phyloP scores from a whole-genome alignment of 768 basidiomycete species.

The Amanita polypyramis region DNA sequence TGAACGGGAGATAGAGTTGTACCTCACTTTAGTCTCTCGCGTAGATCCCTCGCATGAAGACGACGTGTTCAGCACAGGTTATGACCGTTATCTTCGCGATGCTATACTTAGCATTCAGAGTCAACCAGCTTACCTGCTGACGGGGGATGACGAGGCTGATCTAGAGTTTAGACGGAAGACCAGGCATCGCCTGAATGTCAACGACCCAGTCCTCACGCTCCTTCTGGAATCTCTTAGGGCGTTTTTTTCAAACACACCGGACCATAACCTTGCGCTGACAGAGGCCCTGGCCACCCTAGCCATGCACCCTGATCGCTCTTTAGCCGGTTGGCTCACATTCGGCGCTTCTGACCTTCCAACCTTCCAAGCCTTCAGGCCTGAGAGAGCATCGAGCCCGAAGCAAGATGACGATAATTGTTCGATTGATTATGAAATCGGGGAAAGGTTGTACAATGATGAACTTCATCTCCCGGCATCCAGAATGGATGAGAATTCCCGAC shows the following conservation, averaged over 20 bases:
- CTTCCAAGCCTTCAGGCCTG: background rate
- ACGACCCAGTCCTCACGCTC: slow-evolving; percentile 63
- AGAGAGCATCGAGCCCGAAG: slow-evolving; percentile 13
- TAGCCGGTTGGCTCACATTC: slow-evolving; percentile 86
- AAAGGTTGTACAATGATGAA: slow-evolving; percentile 47
- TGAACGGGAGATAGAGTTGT: slow-evolving; percentile 76
- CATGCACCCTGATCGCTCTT: slow-evolving; percentile 74
- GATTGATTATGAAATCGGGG: slow-evolving; percentile 65
- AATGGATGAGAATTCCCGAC: slow-evolving; percentile 63
- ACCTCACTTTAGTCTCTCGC: slow-evolving; percentile 68
- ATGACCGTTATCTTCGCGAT: slow-evolving; percentile 75
- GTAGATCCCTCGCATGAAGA: slow-evolving; percentile 60
- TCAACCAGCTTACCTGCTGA: slow-evolving; percentile 46
- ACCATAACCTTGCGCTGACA: slow-evolving; percentile 82
- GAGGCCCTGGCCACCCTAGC: slow-evolving; percentile 74
- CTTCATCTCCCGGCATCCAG: slow-evolving; percentile 53
- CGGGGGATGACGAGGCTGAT: slow-evolving; percentile 28
- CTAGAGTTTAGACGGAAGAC: slow-evolving; percentile 29
- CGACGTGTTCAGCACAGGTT: slow-evolving; percentile 75
- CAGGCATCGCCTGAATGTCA: slow-evolving; percentile 71
- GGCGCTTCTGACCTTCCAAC: slow-evolving; percentile 28
- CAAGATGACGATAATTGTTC: slow-evolving; percentile 74
- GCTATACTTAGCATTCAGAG: slow-evolving; percentile 58
- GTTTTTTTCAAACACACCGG: slow-evolving; percentile 82
- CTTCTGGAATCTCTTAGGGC: slow-evolving; percentile 60